Conservation (phyloP, 2,329 filamentous ascomycete species). For the Thielaviopsis punctulata region DNA sequence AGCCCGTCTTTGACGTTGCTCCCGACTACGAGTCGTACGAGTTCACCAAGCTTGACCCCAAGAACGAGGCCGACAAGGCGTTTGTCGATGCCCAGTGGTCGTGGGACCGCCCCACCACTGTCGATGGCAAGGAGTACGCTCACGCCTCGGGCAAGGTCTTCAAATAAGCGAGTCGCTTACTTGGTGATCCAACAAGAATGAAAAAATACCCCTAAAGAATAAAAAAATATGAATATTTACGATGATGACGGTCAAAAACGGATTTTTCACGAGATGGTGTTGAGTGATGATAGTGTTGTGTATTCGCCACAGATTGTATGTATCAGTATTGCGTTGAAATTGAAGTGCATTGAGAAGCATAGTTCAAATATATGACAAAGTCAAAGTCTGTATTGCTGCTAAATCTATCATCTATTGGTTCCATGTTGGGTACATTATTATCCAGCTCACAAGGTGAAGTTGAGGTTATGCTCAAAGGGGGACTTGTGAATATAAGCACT, state of each 20-base stretch:
- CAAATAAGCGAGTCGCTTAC: slow-evolving; percentile 50
- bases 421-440: not conserved
- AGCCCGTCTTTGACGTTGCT: slow-evolving; percentile 85
- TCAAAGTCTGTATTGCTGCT: not conserved
- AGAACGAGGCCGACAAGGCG: slow-evolving; percentile 66
- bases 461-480: slow-evolving; percentile 29
- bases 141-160: slow-evolving; percentile 94
- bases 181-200: slow-evolving; percentile 12
- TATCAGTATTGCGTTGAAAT: not conserved
- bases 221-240: too few species aligned
- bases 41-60: slow-evolving; percentile 91
- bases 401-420: not conserved
- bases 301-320: not conserved
- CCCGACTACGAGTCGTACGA: slow-evolving; percentile 94
- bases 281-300: not conserved
- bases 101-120: slow-evolving; percentile 70
- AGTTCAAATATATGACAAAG: too few species aligned
- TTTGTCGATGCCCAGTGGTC: slow-evolving; percentile 78
- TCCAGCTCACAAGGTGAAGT: not conserved
- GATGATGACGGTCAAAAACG: too few species aligned
- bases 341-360: not conserved
- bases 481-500: slow-evolving; percentile 38
- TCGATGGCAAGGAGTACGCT: slow-evolving; percentile 75
- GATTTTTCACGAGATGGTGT: slow-evolving; percentile 9
- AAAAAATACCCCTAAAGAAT: slow-evolving; percentile 10